A percentile compares a stretch with the other conserved stretches of the same genome.
These are phyloP conservation scores for Globisporangium sylvaticum DNA, from an alignment of 352 stramenopile genomes.

Conservation along the genomic window DNA sequence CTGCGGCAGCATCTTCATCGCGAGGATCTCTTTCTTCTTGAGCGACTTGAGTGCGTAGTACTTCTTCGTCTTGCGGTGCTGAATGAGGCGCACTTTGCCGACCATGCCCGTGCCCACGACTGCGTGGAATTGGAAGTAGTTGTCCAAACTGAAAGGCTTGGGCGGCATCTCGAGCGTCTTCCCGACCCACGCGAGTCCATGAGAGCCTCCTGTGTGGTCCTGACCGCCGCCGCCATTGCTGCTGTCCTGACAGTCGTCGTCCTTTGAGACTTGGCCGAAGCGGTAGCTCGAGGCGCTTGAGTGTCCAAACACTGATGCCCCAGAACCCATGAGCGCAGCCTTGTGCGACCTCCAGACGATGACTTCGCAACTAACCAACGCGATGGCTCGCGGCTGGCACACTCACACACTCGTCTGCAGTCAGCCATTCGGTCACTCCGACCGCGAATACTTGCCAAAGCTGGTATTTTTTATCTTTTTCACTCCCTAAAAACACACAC, in stretches of 20 bases:
- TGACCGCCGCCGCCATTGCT: not conserved
- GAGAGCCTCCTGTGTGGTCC: not conserved
- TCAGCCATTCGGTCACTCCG: too few species aligned
- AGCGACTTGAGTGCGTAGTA: slow-evolving; percentile 79
- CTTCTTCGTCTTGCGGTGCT: slow-evolving; percentile 52
- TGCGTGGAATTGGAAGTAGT: slow-evolving; percentile 50
- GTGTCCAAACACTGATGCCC: slow-evolving; percentile 2
- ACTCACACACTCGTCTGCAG: not conserved
- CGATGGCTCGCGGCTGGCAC: not conserved
- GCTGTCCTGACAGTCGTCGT: not conserved
- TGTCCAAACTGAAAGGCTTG: slow-evolving; percentile 51
- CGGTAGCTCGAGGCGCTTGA: slow-evolving; percentile 14
- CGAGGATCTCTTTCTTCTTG: slow-evolving; percentile 56
- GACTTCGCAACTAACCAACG: not conserved
- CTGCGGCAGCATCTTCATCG: slow-evolving; percentile 51
- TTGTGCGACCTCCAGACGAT: not conserved
- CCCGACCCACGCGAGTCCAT: slow-evolving; percentile 37
- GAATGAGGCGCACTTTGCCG: slow-evolving; percentile 55
- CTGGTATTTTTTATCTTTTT: not conserved
- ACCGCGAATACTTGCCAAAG: not conserved
- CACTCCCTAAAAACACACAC: not conserved
- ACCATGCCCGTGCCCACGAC: slow-evolving; percentile 74
- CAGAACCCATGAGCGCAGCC: slow-evolving; percentile 7
- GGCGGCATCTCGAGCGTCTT: slow-evolving; percentile 46
- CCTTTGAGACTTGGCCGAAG: slow-evolving; percentile 18